A percentile compares a stretch with the other conserved stretches of the same genome.
These are phyloP conservation scores for Blastosporella zonata DNA, from an alignment of 1,284 basidiomycete species.

Conservation along the genomic window DNA sequence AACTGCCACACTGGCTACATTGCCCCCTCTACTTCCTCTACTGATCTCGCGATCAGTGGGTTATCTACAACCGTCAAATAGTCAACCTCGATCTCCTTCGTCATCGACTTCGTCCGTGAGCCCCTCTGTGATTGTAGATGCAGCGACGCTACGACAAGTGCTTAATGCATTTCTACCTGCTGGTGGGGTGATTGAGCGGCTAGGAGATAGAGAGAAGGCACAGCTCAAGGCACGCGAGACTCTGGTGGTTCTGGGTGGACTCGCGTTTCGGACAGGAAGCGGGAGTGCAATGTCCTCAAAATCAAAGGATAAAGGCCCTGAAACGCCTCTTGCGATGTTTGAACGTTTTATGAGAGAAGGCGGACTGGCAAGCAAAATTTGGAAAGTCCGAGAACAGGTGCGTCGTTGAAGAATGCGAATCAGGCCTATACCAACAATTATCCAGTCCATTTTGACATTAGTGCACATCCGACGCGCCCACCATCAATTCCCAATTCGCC, in stretches of 20 bases:
- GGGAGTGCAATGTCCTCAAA: conserved; percentile 39
- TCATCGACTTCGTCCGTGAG: conserved; percentile 48
- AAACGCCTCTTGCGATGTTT: conserved; percentile 73
- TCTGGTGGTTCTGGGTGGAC: conserved; percentile 66
- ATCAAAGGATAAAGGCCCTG: conserved; percentile 67
- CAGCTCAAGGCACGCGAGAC: conserved; percentile 75
- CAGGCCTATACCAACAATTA: neutral
- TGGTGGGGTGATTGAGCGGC: conserved; percentile 76
- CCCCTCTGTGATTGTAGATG: conserved; percentile 45
- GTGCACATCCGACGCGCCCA: conserved; percentile 66
- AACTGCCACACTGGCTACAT: conserved; percentile 64
- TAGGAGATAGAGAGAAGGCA: conserved; percentile 78
- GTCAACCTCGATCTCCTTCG: conserved; percentile 42
- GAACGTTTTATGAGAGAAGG: conserved; percentile 73
- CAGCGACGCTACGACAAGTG: conserved; percentile 58
- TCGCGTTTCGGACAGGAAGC: conserved; percentile 60
- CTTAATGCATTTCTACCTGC: conserved; percentile 67
- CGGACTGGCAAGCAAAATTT: conserved; percentile 76
- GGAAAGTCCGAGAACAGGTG: conserved; percentile 82
- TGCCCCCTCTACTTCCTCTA: conserved; percentile 62
- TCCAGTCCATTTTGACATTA: conserved; percentile 63
- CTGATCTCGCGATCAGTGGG: conserved; percentile 44
- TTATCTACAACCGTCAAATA: conserved; percentile 30
- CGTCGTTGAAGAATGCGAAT: conserved; percentile 22
- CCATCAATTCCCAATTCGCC: conserved; percentile 77